Evolutionary conservation across 768 basidiomycete genomes (phyloP).

Genomic region (Suillus weaverae): DNA sequence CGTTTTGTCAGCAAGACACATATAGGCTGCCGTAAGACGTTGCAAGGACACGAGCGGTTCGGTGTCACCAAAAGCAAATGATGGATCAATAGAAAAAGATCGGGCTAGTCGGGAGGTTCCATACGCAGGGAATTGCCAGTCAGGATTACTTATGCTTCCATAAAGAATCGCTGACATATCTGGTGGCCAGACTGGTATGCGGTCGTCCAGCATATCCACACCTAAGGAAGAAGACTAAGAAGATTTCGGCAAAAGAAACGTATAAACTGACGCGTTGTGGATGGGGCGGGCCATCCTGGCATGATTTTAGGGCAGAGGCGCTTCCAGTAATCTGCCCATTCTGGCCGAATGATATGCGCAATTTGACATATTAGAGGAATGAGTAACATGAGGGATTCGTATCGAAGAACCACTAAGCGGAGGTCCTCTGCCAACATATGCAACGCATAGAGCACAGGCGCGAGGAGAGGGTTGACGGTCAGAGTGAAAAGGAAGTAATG

Average conservation of each 20-base stretch:
- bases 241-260: not conserved
- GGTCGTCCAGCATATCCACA: slow-evolving; percentile 56
- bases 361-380: slow-evolving; percentile 64
- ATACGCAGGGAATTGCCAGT: slow-evolving; percentile 57
- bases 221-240: slow-evolving; percentile 28
- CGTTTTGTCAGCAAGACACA: slow-evolving; percentile 55
- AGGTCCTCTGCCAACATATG: slow-evolving; percentile 79
- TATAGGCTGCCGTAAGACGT: slow-evolving; percentile 56
- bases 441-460: slow-evolving; percentile 67
- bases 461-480: slow-evolving; percentile 47
- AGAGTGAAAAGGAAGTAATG: slow-evolving; percentile 23
- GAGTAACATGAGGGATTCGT: slow-evolving; percentile 55
- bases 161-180: slow-evolving; percentile 71
- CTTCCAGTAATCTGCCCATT: slow-evolving; percentile 95
- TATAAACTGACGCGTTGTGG: slow-evolving; percentile 27
- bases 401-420: slow-evolving; percentile 55
- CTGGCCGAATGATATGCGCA: slow-evolving; percentile 65
- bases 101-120: slow-evolving; percentile 47
- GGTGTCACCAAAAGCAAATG: slow-evolving; percentile 60
- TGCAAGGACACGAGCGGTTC: slow-evolving; percentile 59
- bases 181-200: slow-evolving; percentile 74
- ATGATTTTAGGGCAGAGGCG: slow-evolving; percentile 67
- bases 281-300: slow-evolving; percentile 57
- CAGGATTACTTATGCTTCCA: slow-evolving; percentile 58
- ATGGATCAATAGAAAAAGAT: slow-evolving; percentile 50